Conservation (phyloP, 2,329 filamentous ascomycete species). For the Nectriaceae sp. region DNA sequence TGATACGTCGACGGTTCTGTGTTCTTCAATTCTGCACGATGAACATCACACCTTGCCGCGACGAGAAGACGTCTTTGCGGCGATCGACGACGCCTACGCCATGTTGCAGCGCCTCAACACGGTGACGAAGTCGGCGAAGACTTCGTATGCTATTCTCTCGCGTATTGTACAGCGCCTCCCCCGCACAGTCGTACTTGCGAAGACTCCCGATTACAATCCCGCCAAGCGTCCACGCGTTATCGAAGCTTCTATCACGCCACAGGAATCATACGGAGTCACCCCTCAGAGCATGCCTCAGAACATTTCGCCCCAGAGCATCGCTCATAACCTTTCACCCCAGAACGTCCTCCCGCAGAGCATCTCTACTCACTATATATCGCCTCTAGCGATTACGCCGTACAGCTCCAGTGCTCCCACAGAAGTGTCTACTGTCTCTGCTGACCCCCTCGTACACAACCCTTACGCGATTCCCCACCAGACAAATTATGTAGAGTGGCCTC, state of each 20-base stretch:
- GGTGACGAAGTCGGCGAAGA: constrained; percentile 33
- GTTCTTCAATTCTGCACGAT: constrained; percentile 54
- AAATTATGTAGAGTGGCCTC: constrained; percentile 14
- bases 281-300: not conserved
- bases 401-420: not conserved
- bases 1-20: constrained; percentile 51
- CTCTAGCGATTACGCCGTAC: constrained; percentile 3
- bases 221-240: constrained; percentile 9
- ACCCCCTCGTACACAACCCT: constrained; percentile 2
- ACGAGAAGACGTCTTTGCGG: constrained; percentile 41
- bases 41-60: constrained; percentile 40
- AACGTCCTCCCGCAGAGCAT: not conserved
- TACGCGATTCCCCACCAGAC: constrained; percentile 7
- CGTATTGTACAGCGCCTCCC: constrained; percentile 32
- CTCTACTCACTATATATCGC: not conserved
- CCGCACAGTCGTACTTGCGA: constrained; percentile 22
- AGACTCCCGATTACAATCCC: constrained; percentile 5
- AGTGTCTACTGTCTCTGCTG: not conserved
- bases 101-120: constrained; percentile 35
- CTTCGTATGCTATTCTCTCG: constrained; percentile 34
- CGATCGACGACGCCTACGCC: constrained; percentile 38
- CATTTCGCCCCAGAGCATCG: not conserved
- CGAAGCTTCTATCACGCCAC: not conserved
- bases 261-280: not conserved
- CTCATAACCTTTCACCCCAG: not conserved